These are phyloP conservation scores for Clarireedia monteithiana DNA, from an alignment of 2,329 filamentous ascomycete genomes.

Conservation along the genomic window DNA sequence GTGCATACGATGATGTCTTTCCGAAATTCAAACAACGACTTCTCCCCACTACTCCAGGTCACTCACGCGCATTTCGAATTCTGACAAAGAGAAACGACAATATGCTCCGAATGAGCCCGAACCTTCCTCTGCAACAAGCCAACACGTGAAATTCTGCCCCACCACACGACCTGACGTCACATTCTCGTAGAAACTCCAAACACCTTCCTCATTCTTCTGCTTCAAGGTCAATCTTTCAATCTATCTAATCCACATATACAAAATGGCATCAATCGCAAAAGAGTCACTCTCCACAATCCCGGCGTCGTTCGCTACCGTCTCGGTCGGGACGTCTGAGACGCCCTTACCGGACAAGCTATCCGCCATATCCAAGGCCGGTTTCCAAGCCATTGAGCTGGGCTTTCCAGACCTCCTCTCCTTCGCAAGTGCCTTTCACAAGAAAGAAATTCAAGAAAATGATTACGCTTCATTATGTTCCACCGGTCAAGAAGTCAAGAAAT, in stretches of 20 bases:
- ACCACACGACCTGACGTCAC: slow-evolving; percentile 2
- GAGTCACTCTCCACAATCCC: slow-evolving; percentile 31
- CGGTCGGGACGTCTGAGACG: slow-evolving; percentile 41
- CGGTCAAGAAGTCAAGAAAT: slow-evolving; percentile 43
- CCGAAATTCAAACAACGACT: background rate
- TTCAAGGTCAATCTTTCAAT: background rate
- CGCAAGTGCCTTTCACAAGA: slow-evolving; percentile 42
- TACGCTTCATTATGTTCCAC: slow-evolving; percentile 50
- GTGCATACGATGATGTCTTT: background rate
- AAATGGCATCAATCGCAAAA: slow-evolving; percentile 2
- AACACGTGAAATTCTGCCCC: slow-evolving; percentile 5
- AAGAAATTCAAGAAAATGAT: slow-evolving; percentile 47
- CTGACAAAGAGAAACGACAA: slow-evolving; percentile 1
- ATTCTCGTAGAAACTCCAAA: background rate
- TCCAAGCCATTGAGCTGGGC: slow-evolving; percentile 63
- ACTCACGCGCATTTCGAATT: background rate
- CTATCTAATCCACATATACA: background rate
- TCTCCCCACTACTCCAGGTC: background rate
- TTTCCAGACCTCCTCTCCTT: slow-evolving; percentile 66
- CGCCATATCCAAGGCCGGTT: slow-evolving; percentile 57
- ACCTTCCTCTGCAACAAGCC: background rate
- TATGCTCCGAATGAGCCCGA: slow-evolving; percentile 9
- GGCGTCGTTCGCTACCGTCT: slow-evolving; percentile 48
- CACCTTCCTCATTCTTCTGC: background rate
- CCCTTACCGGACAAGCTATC: slow-evolving; percentile 52